Evolutionary conservation across 1,284 basidiomycete genomes (phyloP).

Genomic region (Phaffia rhodozyma): DNA sequence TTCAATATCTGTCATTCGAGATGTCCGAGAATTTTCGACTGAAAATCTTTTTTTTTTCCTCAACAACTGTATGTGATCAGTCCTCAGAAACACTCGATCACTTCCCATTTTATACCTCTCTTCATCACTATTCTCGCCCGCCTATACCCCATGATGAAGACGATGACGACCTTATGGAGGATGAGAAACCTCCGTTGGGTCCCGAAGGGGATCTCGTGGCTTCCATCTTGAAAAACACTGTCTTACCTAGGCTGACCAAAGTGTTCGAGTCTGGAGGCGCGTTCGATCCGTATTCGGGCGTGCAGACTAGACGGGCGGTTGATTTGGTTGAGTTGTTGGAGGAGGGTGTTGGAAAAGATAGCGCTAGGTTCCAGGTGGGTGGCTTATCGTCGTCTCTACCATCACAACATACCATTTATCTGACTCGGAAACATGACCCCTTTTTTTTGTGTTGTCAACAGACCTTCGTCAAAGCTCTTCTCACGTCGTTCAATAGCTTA

Average conservation of each 20-base stretch:
- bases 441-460: slow-evolving; percentile 29
- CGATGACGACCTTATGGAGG: slow-evolving; percentile 38
- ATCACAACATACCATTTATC: background rate
- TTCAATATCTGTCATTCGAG: slow-evolving; percentile 18
- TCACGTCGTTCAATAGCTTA: slow-evolving; percentile 48
- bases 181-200: slow-evolving; percentile 48
- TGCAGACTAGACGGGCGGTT: slow-evolving; percentile 50
- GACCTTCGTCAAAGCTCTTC: slow-evolving; percentile 55
- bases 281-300: slow-evolving; percentile 68
- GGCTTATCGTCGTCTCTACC: background rate
- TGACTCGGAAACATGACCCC: slow-evolving; percentile 1
- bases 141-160: slow-evolving; percentile 17
- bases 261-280: slow-evolving; percentile 53
- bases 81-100: slow-evolving; percentile 53
- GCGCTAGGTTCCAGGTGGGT: slow-evolving; percentile 54
- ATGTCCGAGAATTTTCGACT: background rate
- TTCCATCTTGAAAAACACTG: slow-evolving; percentile 70
- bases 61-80: slow-evolving; percentile 28
- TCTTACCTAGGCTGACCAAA: slow-evolving; percentile 62
- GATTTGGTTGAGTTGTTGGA: slow-evolving; percentile 72
- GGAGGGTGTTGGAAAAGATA: slow-evolving; percentile 55
- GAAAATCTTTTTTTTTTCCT: background rate
- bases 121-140: slow-evolving; percentile 66
- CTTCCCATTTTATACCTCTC: slow-evolving; percentile 67
- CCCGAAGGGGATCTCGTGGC: slow-evolving; percentile 78